These are phyloP conservation scores for Geotrichum candidum DNA, from an alignment of 1,139 yeast genomes.

Conservation along the genomic window DNA sequence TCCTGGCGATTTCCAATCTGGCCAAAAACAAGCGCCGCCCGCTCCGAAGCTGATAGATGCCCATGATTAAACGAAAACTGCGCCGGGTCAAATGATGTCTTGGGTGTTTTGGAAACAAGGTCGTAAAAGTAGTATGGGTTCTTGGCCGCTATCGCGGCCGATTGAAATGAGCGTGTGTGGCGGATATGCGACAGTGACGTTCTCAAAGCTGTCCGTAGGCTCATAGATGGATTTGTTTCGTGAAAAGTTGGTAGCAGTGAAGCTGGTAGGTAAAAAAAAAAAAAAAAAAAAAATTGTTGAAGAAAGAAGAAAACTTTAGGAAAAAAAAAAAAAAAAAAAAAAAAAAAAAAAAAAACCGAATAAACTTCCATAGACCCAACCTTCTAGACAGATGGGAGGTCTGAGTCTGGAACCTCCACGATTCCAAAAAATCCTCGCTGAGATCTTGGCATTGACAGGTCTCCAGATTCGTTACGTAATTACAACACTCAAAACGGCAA, in stretches of 20 bases:
- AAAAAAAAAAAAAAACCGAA: too few species aligned
- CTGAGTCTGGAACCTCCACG: not conserved
- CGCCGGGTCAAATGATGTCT: constrained; percentile 24
- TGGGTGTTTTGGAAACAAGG: constrained; percentile 13
- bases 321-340: too few species aligned
- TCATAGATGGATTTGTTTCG: not conserved
- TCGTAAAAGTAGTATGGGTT: constrained; percentile 28
- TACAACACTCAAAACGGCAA: not conserved
- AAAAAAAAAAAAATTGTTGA: too few species aligned
- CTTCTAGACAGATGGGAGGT: not conserved
- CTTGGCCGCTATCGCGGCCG: not conserved
- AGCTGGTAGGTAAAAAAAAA: too few species aligned
- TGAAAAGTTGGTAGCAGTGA: not conserved
- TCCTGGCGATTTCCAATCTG: constrained; percentile 36
- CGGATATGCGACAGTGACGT: not conserved
- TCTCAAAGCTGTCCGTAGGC: not conserved
- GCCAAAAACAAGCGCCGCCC: constrained; percentile 34
- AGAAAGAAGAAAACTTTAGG: not conserved
- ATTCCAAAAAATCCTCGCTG: not conserved
- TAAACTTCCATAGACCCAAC: not conserved
- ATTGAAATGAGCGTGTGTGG: not conserved
- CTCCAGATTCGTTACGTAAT: not conserved
- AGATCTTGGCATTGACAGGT: not conserved
- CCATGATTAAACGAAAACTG: constrained; percentile 18
- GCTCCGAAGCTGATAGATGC: constrained; percentile 20